Evolutionary conservation across 257 asterid genomes (phyloP).

Genomic region (Phtheirospermum japonicum): DNA sequence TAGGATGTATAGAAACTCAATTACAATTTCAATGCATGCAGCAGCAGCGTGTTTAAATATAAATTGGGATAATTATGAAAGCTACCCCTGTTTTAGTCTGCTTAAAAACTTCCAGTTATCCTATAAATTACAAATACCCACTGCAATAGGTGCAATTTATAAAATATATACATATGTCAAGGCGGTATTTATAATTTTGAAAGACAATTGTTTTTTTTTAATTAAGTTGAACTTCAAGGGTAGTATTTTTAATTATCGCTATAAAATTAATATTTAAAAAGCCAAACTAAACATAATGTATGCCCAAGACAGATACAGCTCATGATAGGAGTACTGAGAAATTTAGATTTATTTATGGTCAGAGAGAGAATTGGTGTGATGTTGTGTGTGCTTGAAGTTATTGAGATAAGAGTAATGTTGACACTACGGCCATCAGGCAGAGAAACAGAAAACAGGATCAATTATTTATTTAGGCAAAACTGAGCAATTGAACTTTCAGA

Average conservation of each 20-base stretch:
- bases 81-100: background rate
- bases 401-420: no score
- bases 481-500: no score
- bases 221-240: background rate
- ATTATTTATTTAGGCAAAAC: no score
- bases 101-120: background rate
- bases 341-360: no score
- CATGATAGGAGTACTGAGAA: no score
- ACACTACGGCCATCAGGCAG: no score
- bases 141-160: background rate
- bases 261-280: conserved; percentile 8
- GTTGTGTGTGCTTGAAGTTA: no score
- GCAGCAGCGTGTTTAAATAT: background rate
- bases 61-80: background rate
- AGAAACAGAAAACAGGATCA: no score
- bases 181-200: background rate
- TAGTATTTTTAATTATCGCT: background rate
- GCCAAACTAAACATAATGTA: no score
- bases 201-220: background rate
- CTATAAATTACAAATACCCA: background rate
- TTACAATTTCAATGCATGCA: conserved; percentile 9
- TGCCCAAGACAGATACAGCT: no score
- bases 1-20: background rate
- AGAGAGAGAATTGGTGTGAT: no score
- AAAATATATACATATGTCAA: background rate